Evolutionary conservation across 192 early-diverging fungal genomes (phyloP), one percentile per base, ranked within the genome.

Genomic region (Coemansia umbellata): DNA sequence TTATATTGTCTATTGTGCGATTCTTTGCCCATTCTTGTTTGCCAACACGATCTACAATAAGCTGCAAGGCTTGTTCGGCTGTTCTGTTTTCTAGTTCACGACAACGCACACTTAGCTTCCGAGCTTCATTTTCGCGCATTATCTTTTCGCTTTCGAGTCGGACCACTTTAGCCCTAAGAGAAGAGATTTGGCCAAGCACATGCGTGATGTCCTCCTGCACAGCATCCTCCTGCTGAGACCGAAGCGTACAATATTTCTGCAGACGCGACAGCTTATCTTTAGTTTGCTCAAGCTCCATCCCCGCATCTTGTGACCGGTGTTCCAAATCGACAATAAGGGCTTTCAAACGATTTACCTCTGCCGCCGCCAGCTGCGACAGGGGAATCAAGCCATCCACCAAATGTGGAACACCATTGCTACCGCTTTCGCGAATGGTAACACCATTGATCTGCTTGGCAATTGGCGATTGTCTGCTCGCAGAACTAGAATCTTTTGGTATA

Each of bases 181-280:
- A 55, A 0, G 72, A 55, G 26, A 74, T 74, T 50, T 74, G 72
- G 26, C 33, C 56, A 24, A 74, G 42, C 7, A 74, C 72, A 47
- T 74, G 72, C 17, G 60, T 58, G 37, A 74, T 68, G 35, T 74
- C 72, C 36, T 74, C 60, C 48, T 74, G 72, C 8, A 74, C 50
- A 4, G 53, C 55, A 17, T 74, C 60, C 14, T 74, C 72, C 15
- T 74, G 54, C 52, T 45, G 47, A 10, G 55, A 42, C 36, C 72
- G 72, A 44, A 31, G 55, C 7, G 36, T 18, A 31, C 60, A 74
- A 28, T 68, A 52, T 27, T 33, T 58, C 37, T 60, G 60, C 15
- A 74, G 56, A 28, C 55, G 48, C 18, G 44, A 19, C 3, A 68
- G 48, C 53, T 45, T 36, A n/a, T 58, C 47, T 39, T 66, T 52